Evolutionary conservation across 2,329 filamentous ascomycete genomes (phyloP).

Genomic region (Aspergillus sergii): DNA sequence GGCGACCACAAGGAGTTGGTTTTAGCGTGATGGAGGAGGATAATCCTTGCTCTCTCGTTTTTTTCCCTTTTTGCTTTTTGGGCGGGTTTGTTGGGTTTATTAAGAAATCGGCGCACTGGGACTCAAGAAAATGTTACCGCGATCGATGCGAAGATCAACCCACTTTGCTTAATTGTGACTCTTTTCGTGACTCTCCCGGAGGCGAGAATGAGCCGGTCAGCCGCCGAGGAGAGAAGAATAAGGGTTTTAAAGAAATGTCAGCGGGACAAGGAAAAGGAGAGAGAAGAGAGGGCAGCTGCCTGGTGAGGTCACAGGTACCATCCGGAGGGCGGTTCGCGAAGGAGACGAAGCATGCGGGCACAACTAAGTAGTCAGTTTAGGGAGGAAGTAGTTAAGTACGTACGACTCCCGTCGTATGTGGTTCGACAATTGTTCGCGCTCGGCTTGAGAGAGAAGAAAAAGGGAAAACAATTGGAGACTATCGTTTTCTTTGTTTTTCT

Average conservation of each 20-base stretch:
- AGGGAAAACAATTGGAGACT: background rate
- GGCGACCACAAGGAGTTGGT: slow-evolving; percentile 8
- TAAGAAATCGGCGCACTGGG: slow-evolving; percentile 10
- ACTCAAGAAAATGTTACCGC: slow-evolving; percentile 13
- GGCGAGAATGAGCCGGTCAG: slow-evolving; percentile 13
- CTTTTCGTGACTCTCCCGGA: background rate
- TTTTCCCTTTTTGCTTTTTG: slow-evolving; percentile 10
- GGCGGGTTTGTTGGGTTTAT: slow-evolving; percentile 4
- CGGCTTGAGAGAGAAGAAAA: background rate
- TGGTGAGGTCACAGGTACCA: slow-evolving; percentile 36
- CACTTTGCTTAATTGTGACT: slow-evolving; percentile 11
- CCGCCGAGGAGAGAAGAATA: slow-evolving; percentile 10
- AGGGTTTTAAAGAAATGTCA: slow-evolving; percentile 24
- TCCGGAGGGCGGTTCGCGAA: slow-evolving; percentile 20
- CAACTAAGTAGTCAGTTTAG: background rate
- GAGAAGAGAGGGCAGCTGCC: slow-evolving; percentile 35
- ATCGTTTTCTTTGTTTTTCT: background rate
- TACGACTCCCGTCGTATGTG: background rate
- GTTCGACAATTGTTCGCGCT: background rate
- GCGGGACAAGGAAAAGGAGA: slow-evolving; percentile 26
- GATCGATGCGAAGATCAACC: slow-evolving; percentile 16
- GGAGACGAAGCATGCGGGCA: slow-evolving; percentile 24
- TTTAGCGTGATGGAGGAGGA: background rate
- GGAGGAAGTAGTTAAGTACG: background rate
- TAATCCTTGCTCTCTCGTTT: slow-evolving; percentile 4